Percentiles rank a stretch among this genome's conserved stretches.
phyloP scores from a whole-genome alignment of 495 filamentous ascomycete genomes.

The Echria macrotheca region DNA sequence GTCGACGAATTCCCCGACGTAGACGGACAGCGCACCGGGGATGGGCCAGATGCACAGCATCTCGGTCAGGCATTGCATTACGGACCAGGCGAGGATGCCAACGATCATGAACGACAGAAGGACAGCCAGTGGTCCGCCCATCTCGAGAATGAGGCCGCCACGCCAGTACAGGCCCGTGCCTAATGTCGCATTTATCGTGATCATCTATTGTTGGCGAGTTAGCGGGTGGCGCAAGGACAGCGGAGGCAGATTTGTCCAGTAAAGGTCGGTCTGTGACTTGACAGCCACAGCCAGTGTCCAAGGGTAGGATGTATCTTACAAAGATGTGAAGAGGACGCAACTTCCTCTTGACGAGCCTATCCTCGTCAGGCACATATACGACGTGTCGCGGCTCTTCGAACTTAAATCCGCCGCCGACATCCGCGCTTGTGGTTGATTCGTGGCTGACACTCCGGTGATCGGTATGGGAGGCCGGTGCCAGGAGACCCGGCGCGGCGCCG shows the following conservation, averaged over 20 bases:
- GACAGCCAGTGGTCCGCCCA: conserved; percentile 39
- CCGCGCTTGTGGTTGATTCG: neutral
- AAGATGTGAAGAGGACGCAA: conserved; percentile 41
- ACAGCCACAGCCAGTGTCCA: too few species aligned
- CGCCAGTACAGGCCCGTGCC: conserved; percentile 46
- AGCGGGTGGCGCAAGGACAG: neutral
- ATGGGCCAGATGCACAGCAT: conserved; percentile 47
- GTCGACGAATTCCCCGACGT: conserved; percentile 46
- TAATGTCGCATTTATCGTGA: conserved; percentile 41
- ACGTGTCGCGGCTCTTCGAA: neutral
- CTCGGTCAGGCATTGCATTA: conserved; percentile 47
- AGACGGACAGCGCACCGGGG: conserved; percentile 41
- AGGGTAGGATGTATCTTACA: conserved; percentile 26
- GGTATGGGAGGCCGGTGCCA: neutral
- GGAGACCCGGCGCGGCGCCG: neutral
- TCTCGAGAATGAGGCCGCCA: conserved; percentile 37
- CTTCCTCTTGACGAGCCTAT: conserved; percentile 23
- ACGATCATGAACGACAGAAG: conserved; percentile 38
- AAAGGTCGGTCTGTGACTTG: too few species aligned
- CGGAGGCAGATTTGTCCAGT: neutral
- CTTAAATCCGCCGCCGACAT: neutral
- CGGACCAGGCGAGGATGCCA: conserved; percentile 36
- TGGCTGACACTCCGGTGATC: neutral
- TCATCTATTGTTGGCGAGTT: conserved; percentile 22
- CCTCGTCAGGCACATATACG: conserved; percentile 6